phyloP scores from a whole-genome alignment of 352 stramenopile species.

The Phytopythium litorale region DNA sequence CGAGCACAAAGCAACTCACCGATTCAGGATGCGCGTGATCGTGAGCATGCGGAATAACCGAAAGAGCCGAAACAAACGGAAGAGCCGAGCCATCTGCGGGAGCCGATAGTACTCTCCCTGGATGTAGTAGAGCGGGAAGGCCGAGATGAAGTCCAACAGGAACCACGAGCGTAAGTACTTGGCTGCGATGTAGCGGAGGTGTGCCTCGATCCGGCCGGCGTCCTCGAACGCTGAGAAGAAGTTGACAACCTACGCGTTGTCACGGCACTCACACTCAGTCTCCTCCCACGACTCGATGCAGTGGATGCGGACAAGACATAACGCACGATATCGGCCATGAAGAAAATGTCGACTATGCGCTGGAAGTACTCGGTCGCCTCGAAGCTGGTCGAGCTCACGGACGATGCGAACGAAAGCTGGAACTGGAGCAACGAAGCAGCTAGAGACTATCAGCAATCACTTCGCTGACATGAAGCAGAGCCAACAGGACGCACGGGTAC shows the following conservation, averaged over 20 bases:
- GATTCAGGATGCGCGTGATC: constrained; percentile 68
- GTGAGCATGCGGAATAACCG: constrained; percentile 65
- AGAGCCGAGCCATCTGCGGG: constrained; percentile 53
- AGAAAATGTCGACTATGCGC: constrained; percentile 59
- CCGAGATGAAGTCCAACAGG: constrained; percentile 64
- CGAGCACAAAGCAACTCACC: constrained; percentile 10
- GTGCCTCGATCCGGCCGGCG: constrained; percentile 50
- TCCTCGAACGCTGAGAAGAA: constrained; percentile 71
- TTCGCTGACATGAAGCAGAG: background rate
- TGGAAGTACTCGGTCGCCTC: constrained; percentile 43
- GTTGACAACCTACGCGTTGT: constrained; percentile 39
- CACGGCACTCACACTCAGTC: background rate
- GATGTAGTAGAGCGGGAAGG: constrained; percentile 71
- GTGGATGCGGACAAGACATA: background rate
- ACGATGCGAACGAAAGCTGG: constrained; percentile 53
- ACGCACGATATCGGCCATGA: constrained; percentile 70
- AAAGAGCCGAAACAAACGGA: constrained; percentile 61
- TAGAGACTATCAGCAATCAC: background rate
- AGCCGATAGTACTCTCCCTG: constrained; percentile 56
- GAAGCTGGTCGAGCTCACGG: constrained; percentile 13
- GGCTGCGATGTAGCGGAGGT: constrained; percentile 32
- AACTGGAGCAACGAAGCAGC: constrained; percentile 33
- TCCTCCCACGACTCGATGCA: background rate
- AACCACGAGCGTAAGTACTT: constrained; percentile 78
- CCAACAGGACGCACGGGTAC: constrained; percentile 51